These are phyloP conservation scores for Didymosphaeria variabile DNA, from an alignment of 2,329 filamentous ascomycete species.

Conservation along the genomic window DNA sequence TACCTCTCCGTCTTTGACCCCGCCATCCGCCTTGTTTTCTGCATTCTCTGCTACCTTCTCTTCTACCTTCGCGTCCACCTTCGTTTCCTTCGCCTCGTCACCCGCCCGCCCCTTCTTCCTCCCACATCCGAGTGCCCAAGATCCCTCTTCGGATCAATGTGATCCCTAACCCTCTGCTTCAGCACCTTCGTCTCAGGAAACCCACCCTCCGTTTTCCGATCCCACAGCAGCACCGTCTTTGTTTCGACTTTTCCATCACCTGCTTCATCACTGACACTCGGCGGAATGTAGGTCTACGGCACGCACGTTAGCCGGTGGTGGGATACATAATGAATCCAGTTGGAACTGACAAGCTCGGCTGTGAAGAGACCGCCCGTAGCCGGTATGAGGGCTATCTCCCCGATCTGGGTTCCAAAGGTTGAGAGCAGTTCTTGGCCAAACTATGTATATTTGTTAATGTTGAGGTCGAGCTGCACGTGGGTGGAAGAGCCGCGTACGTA, in stretches of 20 bases:
- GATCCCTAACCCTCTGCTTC: constrained; percentile 83
- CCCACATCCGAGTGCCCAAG: constrained; percentile 73
- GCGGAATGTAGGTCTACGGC: constrained; percentile 37
- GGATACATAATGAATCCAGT: background rate
- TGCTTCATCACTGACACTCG: background rate
- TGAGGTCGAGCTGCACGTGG: background rate
- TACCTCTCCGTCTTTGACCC: constrained; percentile 45
- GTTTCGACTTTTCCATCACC: constrained; percentile 31
- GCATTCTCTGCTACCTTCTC: constrained; percentile 15
- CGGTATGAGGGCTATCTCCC: constrained; percentile 88
- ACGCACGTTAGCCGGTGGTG: background rate
- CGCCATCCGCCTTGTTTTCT: constrained; percentile 26
- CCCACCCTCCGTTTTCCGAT: constrained; percentile 83
- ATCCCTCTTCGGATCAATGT: constrained; percentile 79
- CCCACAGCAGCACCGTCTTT: constrained; percentile 76
- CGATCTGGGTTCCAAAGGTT: constrained; percentile 84
- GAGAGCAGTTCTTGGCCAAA: constrained; percentile 95
- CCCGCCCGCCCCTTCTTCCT: constrained; percentile 45
- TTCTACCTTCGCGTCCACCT: constrained; percentile 24
- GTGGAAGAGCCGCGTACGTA: constrained; percentile 69
- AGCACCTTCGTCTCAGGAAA: constrained; percentile 95
- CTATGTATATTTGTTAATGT: constrained; percentile 55
- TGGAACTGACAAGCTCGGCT: constrained; percentile 66
- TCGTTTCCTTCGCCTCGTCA: constrained; percentile 13
- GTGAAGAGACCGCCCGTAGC: constrained; percentile 84